Evolutionary conservation across 805 yeast genomes (phyloP).

Genomic region (Blastobotrys terrestris): DNA sequence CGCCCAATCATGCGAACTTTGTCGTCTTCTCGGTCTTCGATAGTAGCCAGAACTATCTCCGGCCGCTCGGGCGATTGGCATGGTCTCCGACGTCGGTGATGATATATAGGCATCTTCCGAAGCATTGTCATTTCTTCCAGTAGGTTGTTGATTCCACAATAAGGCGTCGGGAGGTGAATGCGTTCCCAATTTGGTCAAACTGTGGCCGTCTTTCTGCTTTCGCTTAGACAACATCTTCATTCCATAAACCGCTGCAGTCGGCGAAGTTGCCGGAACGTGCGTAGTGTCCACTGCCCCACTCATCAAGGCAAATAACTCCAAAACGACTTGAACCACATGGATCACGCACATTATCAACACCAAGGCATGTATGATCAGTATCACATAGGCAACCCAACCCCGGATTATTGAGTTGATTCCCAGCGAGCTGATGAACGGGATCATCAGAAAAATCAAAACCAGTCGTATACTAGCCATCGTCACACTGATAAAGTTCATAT

Average conservation of each 20-base stretch:
- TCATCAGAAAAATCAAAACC: conserved; percentile 18
- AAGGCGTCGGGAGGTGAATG: not conserved
- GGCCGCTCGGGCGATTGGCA: conserved; percentile 6
- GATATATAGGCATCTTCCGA: conserved; percentile 14
- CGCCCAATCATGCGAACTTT: conserved; percentile 20
- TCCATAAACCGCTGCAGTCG: not conserved
- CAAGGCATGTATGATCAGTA: conserved; percentile 27
- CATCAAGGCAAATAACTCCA: conserved; percentile 22
- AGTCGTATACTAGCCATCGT: conserved; percentile 20
- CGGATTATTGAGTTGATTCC: conserved; percentile 15
- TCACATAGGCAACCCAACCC: conserved; percentile 30
- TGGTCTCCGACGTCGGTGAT: conserved; percentile 16
- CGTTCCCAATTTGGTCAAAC: not conserved
- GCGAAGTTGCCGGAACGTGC: not conserved
- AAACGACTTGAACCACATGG: conserved; percentile 23
- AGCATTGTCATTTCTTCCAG: conserved; percentile 7
- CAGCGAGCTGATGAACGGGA: conserved; percentile 25
- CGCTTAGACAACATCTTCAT: conserved; percentile 7
- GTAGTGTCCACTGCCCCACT: conserved; percentile 13
- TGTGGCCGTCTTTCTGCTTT: not conserved
- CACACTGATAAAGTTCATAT: conserved; percentile 22
- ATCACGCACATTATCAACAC: conserved; percentile 25
- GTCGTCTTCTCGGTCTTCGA: conserved; percentile 19
- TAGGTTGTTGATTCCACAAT: not conserved
- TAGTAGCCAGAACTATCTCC: conserved; percentile 13